phyloP scores from a whole-genome alignment of 1,284 basidiomycete genomes.

The Irpex rosettiformis region DNA sequence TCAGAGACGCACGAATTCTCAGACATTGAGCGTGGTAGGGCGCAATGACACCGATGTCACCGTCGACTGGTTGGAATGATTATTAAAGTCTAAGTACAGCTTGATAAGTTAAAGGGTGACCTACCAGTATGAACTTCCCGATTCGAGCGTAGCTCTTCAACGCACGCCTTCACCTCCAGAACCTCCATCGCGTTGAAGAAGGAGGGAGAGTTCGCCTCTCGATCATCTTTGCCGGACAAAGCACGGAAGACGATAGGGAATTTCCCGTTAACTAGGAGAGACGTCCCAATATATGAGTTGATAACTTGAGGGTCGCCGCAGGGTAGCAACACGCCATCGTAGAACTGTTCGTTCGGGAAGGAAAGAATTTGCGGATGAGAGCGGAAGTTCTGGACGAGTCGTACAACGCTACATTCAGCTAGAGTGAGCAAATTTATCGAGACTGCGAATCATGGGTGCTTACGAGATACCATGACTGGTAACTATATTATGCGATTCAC shows the following conservation, averaged over 20 bases:
- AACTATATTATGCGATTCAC: constrained; percentile 40
- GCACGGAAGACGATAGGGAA: constrained; percentile 48
- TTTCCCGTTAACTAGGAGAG: constrained; percentile 29
- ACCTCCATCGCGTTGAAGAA: constrained; percentile 46
- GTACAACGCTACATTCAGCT: constrained; percentile 36
- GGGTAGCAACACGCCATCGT: constrained; percentile 42
- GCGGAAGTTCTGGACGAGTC: constrained; percentile 52
- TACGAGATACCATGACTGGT: constrained; percentile 40
- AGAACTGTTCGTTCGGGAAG: constrained; percentile 56
- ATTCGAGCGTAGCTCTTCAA: constrained; percentile 30
- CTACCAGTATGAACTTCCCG: constrained; percentile 30
- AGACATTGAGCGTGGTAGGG: constrained; percentile 54
- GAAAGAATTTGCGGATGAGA: constrained; percentile 52
- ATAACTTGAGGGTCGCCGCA: constrained; percentile 36
- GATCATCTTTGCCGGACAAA: constrained; percentile 37
- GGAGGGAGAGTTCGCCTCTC: constrained; percentile 40
- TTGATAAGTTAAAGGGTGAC: constrained; percentile 4
- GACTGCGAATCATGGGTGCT: constrained; percentile 15
- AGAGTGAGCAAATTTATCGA: background rate
- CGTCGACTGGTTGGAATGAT: constrained; percentile 24
- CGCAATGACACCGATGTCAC: constrained; percentile 51
- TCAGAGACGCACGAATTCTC: constrained; percentile 40
- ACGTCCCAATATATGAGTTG: constrained; percentile 30
- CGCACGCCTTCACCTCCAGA: constrained; percentile 38
- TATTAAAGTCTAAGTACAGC: background rate